phyloP scores from a whole-genome alignment of 2,329 filamentous ascomycete species.

The Diplocarpon rosae region DNA sequence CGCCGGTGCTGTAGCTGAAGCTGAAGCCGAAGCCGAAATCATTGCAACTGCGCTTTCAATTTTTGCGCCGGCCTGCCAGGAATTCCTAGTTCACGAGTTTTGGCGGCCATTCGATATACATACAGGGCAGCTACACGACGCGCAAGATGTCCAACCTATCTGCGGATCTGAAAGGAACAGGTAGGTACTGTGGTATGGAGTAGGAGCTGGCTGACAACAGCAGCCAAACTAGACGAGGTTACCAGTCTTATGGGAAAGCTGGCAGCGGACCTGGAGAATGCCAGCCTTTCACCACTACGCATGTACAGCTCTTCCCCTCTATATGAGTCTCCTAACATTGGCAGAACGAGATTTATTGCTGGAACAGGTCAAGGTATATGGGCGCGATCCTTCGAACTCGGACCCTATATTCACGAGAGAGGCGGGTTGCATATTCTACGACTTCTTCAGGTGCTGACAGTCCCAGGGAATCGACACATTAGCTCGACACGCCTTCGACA shows the following conservation, averaged over 20 bases:
- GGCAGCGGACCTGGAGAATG: constrained; percentile 48
- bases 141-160: constrained; percentile 11
- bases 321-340: constrained; percentile 5
- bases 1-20: too few species aligned
- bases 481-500: constrained; percentile 61
- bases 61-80: too few species aligned
- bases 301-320: constrained; percentile 25
- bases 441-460: constrained; percentile 5
- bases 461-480: constrained; percentile 64
- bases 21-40: too few species aligned
- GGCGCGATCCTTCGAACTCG: constrained; percentile 59
- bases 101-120: too few species aligned
- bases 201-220: constrained; percentile 6
- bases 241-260: constrained; percentile 52
- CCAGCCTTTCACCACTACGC: constrained; percentile 49
- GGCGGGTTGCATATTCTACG: constrained; percentile 35
- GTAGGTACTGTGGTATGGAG: constrained; percentile 9
- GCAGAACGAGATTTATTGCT: constrained; percentile 52
- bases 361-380: constrained; percentile 66
- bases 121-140: too few species aligned
- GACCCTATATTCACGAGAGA: constrained; percentile 76
- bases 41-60: too few species aligned
- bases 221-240: constrained; percentile 60
- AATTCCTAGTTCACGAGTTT: too few species aligned
- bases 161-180: constrained; percentile 17